A percentile compares a stretch with the other conserved stretches of the same genome.
phyloP scores from a whole-genome alignment of 345 rosid genomes.

The Rhodomyrtus tomentosa region DNA sequence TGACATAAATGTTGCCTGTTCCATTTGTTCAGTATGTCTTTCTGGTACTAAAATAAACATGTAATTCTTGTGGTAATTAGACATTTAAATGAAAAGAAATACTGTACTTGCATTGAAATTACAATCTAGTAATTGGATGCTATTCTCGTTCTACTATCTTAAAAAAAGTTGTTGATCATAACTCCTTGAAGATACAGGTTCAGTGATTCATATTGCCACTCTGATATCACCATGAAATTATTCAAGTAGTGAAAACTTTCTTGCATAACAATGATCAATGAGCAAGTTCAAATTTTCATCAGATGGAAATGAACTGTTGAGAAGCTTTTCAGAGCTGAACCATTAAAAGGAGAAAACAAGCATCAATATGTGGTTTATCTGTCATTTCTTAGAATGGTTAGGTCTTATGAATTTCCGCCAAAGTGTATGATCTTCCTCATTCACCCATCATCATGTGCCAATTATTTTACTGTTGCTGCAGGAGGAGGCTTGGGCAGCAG shows the following conservation, averaged over 20 bases:
- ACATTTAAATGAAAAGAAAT: not conserved
- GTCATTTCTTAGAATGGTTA: not conserved
- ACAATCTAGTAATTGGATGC: not conserved
- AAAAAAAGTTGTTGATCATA: not conserved
- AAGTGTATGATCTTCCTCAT: not conserved
- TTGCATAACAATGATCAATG: not conserved
- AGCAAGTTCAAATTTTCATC: not conserved
- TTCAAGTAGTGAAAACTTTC: not conserved
- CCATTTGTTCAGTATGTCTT: not conserved
- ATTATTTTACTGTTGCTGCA: slow-evolving; percentile 8
- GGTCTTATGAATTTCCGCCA: not conserved
- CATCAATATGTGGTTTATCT: not conserved
- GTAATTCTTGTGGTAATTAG: not conserved
- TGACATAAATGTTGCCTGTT: not conserved
- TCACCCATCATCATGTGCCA: not conserved
- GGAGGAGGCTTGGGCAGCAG: slow-evolving; percentile 99
- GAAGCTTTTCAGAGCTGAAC: not conserved
- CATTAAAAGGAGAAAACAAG: not conserved
- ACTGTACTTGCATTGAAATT: not conserved
- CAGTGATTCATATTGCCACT: not conserved
- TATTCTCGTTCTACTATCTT: not conserved
- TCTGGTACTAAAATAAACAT: not conserved
- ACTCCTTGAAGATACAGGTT: not conserved
- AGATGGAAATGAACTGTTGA: not conserved
- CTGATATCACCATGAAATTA: not conserved